Percentiles rank a stretch among this genome's conserved stretches.
Evolutionary conservation across 306 rosid species (phyloP).

Genomic region (Prunus mira): DNA sequence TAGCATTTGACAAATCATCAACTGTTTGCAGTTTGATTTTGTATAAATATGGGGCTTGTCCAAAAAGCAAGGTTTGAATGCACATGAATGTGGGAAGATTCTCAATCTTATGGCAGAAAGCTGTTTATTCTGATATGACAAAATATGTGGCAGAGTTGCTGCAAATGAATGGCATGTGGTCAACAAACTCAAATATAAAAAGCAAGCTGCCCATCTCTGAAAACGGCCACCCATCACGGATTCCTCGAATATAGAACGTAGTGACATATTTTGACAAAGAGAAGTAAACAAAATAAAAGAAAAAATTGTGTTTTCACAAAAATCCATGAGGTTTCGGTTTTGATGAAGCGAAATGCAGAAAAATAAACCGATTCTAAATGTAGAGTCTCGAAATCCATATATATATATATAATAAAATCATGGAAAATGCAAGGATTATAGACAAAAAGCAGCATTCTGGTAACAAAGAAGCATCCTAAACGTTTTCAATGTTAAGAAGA

Average conservation of each 20-base stretch:
- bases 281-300: not conserved
- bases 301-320: no score
- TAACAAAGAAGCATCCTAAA: not conserved
- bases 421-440: not conserved
- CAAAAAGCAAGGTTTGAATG: not conserved
- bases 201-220: constrained; percentile 24
- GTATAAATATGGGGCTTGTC: not conserved
- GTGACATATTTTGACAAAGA: constrained; percentile 5
- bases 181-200: constrained; percentile 25
- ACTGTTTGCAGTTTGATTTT: not conserved
- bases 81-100: constrained; percentile 15
- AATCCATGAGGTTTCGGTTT: no score
- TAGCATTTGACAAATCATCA: not conserved
- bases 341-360: no score
- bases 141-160: constrained; percentile 15
- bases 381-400: no score
- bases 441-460: not conserved
- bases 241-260: constrained; percentile 17
- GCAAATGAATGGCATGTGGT: constrained; percentile 34
- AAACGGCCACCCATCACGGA: constrained; percentile 33
- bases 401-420: not conserved
- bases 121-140: constrained; percentile 8
- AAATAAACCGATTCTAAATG: no score
- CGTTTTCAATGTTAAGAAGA: not conserved
- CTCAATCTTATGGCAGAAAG: constrained; percentile 4